Conservation (phyloP, 2,329 filamentous ascomycete genomes). For the Capronia epimyces region DNA sequence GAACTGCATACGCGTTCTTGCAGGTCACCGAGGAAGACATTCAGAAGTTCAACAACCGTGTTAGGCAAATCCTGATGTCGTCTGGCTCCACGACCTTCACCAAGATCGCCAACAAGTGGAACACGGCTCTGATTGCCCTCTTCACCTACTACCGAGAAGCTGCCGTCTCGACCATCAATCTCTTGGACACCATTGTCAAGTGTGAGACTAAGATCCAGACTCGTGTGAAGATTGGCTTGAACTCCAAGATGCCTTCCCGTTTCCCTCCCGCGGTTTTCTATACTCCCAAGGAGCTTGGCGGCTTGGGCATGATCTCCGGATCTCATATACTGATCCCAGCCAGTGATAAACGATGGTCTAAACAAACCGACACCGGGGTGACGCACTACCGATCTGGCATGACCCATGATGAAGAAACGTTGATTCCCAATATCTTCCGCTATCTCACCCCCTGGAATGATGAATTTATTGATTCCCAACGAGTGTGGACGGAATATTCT, state of each 20-base stretch:
- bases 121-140: constrained; percentile 90
- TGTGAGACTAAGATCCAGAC: constrained; percentile 99
- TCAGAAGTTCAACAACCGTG: constrained; percentile 98
- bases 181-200: constrained; percentile 97
- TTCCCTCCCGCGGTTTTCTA: constrained; percentile 99
- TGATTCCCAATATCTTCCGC: constrained; percentile 98
- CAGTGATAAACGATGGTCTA: constrained; percentile 96
- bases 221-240: constrained; percentile 94
- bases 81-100: constrained; percentile 99
- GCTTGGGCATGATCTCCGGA: constrained; percentile 96
- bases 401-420: constrained; percentile 94
- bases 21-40: constrained; percentile 98
- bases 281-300: constrained; percentile 94
- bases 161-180: constrained; percentile 86
- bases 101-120: constrained; percentile 99
- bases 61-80: constrained; percentile 97
- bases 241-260: constrained; percentile 98
- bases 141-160: constrained; percentile 99
- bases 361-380: constrained; percentile 94
- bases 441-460: constrained; percentile 99
- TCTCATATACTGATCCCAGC: constrained; percentile 96
- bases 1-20: constrained; percentile 93
- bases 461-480: constrained; percentile 97
- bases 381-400: constrained; percentile 97
- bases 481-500: constrained; percentile 98